Conservation (phyloP, 805 yeast genomes). For the Hanseniaspora opuntiae region DNA sequence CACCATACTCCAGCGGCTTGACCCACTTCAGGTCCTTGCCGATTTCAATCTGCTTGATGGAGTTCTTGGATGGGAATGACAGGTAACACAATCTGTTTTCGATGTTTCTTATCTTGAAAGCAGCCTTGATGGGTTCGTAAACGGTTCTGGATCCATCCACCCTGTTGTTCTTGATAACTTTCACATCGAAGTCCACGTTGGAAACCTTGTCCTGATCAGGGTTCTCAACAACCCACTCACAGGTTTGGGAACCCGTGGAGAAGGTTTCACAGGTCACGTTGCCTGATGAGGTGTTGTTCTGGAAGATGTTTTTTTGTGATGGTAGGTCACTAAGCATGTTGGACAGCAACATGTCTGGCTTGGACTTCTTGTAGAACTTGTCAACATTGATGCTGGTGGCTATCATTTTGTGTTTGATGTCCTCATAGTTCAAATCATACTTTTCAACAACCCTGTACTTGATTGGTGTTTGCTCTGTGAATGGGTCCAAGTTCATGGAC, state of each 20-base stretch:
- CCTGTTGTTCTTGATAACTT: conserved; percentile 39
- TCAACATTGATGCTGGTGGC: not conserved
- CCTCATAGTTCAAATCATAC: conserved; percentile 32
- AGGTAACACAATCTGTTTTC: conserved; percentile 55
- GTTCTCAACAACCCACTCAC: conserved; percentile 38
- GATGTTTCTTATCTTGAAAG: conserved; percentile 41
- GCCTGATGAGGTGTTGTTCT: not conserved
- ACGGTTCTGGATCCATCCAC: conserved; percentile 32
- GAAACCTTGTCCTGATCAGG: conserved; percentile 13
- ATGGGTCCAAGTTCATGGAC: conserved; percentile 40
- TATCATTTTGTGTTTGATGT: conserved; percentile 5
- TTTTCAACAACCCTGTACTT: conserved; percentile 59
- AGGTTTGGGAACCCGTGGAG: not conserved
- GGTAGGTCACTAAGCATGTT: conserved; percentile 31
- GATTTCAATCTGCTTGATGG: conserved; percentile 46
- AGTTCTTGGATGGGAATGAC: conserved; percentile 35
- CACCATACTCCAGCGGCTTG: conserved; percentile 44
- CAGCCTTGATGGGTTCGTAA: conserved; percentile 55
- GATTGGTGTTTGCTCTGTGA: conserved; percentile 47
- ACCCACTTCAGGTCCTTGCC: conserved; percentile 23
- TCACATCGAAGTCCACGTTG: conserved; percentile 35
- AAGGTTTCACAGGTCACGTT: not conserved
- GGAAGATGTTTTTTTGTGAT: conserved; percentile 32
- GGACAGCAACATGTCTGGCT: conserved; percentile 19
- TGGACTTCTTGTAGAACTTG: not conserved